Percentiles rank a stretch among this genome's conserved stretches.
phyloP scores from a whole-genome alignment of 768 basidiomycete species.

The Steccherinum ochraceum region DNA sequence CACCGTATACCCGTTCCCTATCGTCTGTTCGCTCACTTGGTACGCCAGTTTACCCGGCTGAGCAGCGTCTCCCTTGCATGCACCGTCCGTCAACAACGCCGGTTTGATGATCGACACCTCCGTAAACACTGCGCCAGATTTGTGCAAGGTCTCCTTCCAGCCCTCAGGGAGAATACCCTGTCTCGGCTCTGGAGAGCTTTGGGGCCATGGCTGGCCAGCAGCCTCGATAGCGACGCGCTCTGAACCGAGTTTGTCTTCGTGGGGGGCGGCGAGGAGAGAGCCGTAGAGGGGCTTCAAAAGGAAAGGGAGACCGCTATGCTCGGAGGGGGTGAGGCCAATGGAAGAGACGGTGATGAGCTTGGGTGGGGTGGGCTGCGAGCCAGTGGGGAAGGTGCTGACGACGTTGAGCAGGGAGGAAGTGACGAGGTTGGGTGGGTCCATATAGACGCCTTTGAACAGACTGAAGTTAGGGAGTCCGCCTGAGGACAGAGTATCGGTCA shows the following conservation, averaged over 20 bases:
- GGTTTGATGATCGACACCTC: constrained; percentile 51
- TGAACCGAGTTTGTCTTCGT: constrained; percentile 54
- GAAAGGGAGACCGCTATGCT: constrained; percentile 41
- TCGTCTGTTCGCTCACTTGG: constrained; percentile 29
- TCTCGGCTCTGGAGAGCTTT: constrained; percentile 34
- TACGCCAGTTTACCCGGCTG: constrained; percentile 30
- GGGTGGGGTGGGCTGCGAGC: constrained; percentile 26
- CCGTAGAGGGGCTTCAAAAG: constrained; percentile 43
- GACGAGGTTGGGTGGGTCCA: constrained; percentile 51
- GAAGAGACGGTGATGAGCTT: constrained; percentile 51
- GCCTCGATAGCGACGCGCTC: constrained; percentile 46
- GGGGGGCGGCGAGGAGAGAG: constrained; percentile 37
- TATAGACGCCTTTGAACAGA: constrained; percentile 40
- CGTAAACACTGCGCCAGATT: too few species aligned
- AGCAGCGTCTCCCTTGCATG: constrained; percentile 30
- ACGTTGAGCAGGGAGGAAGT: constrained; percentile 51
- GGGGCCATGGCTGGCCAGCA: constrained; percentile 47
- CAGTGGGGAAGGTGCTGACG: constrained; percentile 44
- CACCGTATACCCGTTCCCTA: constrained; percentile 38
- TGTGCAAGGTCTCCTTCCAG: constrained; percentile 40
- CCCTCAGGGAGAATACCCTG: constrained; percentile 35
- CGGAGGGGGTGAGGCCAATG: constrained; percentile 40
- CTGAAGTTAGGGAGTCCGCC: constrained; percentile 42
- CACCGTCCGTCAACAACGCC: constrained; percentile 53
- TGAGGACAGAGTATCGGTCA: constrained; percentile 19